Conservation (phyloP, 176 grass and related monocot genomes). For the Hordeum vulgare region DNA sequence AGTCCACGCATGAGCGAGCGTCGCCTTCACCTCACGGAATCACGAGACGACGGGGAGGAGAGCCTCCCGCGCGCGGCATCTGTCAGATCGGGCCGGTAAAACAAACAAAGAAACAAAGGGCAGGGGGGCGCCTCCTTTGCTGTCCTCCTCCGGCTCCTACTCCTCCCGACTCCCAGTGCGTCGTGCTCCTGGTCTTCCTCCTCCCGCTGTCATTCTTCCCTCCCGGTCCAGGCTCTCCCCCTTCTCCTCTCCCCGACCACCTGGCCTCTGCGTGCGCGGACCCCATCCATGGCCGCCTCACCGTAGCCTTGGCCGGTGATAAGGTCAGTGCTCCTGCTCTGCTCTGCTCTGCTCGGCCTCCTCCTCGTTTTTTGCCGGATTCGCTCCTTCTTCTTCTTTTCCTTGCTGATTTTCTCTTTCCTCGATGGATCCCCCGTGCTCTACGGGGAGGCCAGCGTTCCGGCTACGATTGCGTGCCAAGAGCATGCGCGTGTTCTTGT, state of each 20-base stretch:
- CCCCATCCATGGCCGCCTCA: not conserved
- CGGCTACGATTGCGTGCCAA: not conserved
- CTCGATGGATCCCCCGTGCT: not conserved
- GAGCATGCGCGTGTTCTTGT: not conserved
- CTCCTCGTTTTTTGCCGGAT: not conserved
- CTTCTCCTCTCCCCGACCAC: not conserved
- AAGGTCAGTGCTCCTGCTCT: not conserved
- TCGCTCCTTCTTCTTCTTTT: not conserved
- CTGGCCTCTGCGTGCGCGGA: too few relatives aligned
- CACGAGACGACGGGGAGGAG: not conserved
- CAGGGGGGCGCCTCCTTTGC: constrained; percentile 14
- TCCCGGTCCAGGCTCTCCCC: not conserved
- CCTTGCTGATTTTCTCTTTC: not conserved
- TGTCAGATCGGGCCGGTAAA: not conserved
- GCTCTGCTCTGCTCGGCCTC: not conserved
- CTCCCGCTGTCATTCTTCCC: not conserved
- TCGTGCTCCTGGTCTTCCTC: constrained; percentile 6
- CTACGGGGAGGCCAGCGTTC: not conserved
- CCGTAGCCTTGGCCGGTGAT: constrained; percentile 6
- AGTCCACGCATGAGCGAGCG: constrained; percentile 20
- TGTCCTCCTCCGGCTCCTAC: not conserved
- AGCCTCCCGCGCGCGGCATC: constrained; percentile 8
- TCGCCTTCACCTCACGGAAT: not conserved
- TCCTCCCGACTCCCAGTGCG: not conserved
- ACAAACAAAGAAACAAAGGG: not conserved